Conservation (phyloP, 345 rosid genomes). For the Moricandia moricandioides region DNA sequence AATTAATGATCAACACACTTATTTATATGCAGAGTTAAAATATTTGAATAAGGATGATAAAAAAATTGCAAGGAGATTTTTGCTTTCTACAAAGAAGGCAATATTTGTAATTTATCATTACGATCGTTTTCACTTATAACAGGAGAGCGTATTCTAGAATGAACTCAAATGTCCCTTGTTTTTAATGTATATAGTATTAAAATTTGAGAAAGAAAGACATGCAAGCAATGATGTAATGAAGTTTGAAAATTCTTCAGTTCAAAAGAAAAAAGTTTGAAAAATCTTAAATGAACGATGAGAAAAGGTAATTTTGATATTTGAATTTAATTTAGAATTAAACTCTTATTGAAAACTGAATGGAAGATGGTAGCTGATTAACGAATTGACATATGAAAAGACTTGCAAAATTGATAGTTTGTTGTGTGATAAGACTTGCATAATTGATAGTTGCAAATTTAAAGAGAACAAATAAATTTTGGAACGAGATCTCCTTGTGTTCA, state of each 20-base stretch:
- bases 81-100: not conserved
- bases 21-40: not conserved
- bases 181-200: not conserved
- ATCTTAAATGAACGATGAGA: not conserved
- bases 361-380: not conserved
- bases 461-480: not conserved
- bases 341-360: not conserved
- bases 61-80: not conserved
- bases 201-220: slow-evolving; percentile 12
- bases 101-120: not conserved
- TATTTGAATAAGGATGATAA: not conserved
- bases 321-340: not conserved
- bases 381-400: slow-evolving; percentile 16
- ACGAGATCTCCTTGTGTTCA: not conserved
- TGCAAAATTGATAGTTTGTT: slow-evolving; percentile 6
- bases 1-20: not conserved
- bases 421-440: slow-evolving; percentile 15
- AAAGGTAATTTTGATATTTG: not conserved
- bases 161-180: not conserved
- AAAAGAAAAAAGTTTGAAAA: not conserved
- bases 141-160: not conserved
- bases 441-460: slow-evolving; percentile 18
- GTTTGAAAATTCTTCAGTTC: not conserved
- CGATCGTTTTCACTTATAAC: not conserved
- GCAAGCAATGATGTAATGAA: slow-evolving; percentile 26